Conservation (phyloP, 768 basidiomycete species). For the Hypsizygus marmoreus region DNA sequence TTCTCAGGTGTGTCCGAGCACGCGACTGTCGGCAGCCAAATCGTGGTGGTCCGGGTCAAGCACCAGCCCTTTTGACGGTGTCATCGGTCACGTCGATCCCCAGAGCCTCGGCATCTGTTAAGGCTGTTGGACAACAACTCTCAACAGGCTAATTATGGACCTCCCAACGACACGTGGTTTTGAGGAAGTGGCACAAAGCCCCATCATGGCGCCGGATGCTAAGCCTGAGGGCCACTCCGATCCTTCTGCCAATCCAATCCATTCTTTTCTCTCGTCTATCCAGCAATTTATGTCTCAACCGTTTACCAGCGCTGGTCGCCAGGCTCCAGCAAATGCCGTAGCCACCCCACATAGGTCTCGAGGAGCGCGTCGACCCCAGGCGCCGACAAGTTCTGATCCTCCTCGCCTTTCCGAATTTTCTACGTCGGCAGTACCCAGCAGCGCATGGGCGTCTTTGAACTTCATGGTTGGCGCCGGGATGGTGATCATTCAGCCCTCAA, state of each 20-base stretch:
- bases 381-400: neutral
- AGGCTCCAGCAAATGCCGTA: neutral
- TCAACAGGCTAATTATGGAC: too few relatives aligned
- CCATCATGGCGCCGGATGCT: too few relatives aligned
- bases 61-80: too few relatives aligned
- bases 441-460: slow-evolving; percentile 49
- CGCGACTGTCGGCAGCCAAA: too few relatives aligned
- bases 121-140: too few relatives aligned
- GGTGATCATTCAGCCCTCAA: slow-evolving; percentile 63
- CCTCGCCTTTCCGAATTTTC: slow-evolving; percentile 39
- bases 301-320: neutral
- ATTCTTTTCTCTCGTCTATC: neutral
- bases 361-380: slow-evolving; percentile 3
- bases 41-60: too few relatives aligned
- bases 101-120: too few relatives aligned
- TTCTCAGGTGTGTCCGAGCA: too few relatives aligned
- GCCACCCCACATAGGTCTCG: neutral
- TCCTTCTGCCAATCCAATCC: neutral
- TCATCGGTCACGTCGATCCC: too few relatives aligned
- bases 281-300: neutral
- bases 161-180: too few relatives aligned
- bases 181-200: too few relatives aligned
- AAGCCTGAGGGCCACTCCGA: neutral
- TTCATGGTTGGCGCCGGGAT: slow-evolving; percentile 64
- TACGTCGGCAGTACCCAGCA: slow-evolving; percentile 40